Percentiles rank a stretch among this genome's conserved stretches.
phyloP scores from a whole-genome alignment of 2,329 filamentous ascomycete species.

The Cladosporium sp. region DNA sequence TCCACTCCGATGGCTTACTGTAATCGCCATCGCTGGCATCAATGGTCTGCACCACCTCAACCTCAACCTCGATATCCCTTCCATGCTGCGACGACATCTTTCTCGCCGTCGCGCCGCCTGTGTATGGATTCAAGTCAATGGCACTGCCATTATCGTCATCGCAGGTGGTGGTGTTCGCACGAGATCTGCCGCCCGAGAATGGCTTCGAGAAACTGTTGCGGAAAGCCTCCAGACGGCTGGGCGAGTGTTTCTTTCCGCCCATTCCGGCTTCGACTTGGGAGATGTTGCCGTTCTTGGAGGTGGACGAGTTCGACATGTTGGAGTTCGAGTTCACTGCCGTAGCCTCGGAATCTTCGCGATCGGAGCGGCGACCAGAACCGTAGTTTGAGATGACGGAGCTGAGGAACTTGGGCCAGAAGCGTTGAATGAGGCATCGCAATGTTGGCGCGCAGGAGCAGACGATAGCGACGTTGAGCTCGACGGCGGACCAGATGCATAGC shows the following conservation, averaged over 20 bases:
- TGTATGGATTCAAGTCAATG: not conserved
- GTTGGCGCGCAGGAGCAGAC: constrained; percentile 10
- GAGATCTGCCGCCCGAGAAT: not conserved
- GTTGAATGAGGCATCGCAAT: constrained; percentile 1
- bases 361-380: not conserved
- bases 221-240: not conserved
- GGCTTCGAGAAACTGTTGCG: not conserved
- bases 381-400: not conserved
- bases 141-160: not conserved
- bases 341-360: constrained; percentile 1
- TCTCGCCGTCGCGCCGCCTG: not conserved
- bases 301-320: not conserved
- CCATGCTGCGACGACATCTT: not conserved
- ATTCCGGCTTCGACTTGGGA: not conserved
- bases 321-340: not conserved
- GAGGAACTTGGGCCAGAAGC: constrained; percentile 18
- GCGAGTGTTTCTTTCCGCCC: not conserved
- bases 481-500: constrained; percentile 10
- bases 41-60: not conserved
- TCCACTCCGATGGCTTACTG: constrained; percentile 1
- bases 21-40: not conserved
- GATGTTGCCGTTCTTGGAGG: not conserved
- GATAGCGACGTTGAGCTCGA: constrained; percentile 12
- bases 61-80: not conserved
- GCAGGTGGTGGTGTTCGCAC: not conserved